Percentiles rank a stretch among this genome's conserved stretches.
Conservation (phyloP, 441 rosid genomes). For the Euphorbia corollata region DNA sequence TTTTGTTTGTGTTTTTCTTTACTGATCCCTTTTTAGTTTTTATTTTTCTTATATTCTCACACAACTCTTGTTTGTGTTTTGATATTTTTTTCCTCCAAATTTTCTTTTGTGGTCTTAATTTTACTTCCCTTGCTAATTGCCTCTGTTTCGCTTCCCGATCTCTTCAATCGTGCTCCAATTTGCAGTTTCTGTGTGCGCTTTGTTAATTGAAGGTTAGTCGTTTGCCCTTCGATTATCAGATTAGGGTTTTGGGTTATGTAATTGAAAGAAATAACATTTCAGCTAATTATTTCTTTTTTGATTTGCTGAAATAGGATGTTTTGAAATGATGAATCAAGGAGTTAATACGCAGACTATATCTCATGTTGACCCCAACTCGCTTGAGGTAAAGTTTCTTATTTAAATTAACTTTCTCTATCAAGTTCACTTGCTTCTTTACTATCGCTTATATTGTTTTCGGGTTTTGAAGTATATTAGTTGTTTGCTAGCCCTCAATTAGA, state of each 20-base stretch:
- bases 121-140: conserved; percentile 12
- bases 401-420: not conserved
- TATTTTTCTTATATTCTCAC: not conserved
- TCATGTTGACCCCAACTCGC: conserved; percentile 53
- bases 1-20: not conserved
- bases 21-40: not conserved
- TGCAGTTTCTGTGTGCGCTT: not conserved
- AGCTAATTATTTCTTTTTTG: conserved; percentile 9
- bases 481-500: not conserved
- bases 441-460: not conserved
- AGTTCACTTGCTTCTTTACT: not conserved
- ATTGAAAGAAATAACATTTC: not conserved
- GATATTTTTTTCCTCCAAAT: not conserved
- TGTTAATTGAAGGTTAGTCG: conserved; percentile 14
- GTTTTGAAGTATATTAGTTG: not conserved
- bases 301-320: not conserved
- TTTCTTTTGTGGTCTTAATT: conserved; percentile 14
- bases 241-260: conserved; percentile 33
- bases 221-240: not conserved
- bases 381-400: conserved; percentile 46
- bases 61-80: not conserved
- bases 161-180: conserved; percentile 7
- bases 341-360: conserved; percentile 49
- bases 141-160: conserved; percentile 10
- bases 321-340: conserved; percentile 73